Percentiles rank a stretch among this genome's conserved stretches.
Evolutionary conservation across 208 protist genomes (phyloP).

Genomic region (Novymonas esmeraldas): DNA sequence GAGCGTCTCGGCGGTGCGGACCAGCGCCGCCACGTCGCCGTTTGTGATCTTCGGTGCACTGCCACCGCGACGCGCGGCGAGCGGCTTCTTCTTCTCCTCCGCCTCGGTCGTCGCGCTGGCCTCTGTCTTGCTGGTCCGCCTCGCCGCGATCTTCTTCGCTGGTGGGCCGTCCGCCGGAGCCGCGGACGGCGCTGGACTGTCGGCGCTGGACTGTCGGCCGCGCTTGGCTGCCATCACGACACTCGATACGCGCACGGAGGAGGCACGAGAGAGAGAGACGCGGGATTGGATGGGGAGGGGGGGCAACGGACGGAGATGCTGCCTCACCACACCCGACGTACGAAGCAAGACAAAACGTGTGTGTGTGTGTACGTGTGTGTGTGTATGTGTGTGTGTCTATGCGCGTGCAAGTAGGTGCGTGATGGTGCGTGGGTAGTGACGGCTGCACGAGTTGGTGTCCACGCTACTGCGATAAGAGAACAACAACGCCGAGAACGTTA

Average conservation of each 20-base stretch:
- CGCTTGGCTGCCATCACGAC: constrained; percentile 7
- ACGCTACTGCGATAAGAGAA: too few relatives aligned
- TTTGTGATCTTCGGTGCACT: constrained; percentile 37
- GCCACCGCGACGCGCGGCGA: background rate
- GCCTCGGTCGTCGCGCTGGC: background rate
- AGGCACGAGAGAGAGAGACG: background rate
- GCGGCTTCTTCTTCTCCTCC: background rate
- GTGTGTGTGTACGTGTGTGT: too few relatives aligned
- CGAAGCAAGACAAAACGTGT: too few relatives aligned
- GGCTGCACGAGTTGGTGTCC: too few relatives aligned
- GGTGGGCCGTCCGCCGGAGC: background rate
- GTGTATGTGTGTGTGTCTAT: background rate
- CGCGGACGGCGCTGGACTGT: background rate
- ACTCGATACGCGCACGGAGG: background rate
- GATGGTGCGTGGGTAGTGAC: background rate
- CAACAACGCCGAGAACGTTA: too few relatives aligned
- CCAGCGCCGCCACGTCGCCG: constrained; percentile 23
- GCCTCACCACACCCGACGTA: too few relatives aligned
- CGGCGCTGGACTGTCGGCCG: background rate
- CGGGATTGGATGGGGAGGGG: too few relatives aligned
- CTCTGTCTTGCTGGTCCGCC: too few relatives aligned
- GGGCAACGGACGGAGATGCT: too few relatives aligned
- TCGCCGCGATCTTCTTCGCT: background rate
- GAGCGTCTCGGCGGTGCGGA: constrained; percentile 39
- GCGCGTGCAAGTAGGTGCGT: background rate